Percentiles rank a stretch among this genome's conserved stretches.
These are phyloP conservation scores for Quercus aquifolioides DNA, from an alignment of 306 rosid genomes.

Conservation along the genomic window DNA sequence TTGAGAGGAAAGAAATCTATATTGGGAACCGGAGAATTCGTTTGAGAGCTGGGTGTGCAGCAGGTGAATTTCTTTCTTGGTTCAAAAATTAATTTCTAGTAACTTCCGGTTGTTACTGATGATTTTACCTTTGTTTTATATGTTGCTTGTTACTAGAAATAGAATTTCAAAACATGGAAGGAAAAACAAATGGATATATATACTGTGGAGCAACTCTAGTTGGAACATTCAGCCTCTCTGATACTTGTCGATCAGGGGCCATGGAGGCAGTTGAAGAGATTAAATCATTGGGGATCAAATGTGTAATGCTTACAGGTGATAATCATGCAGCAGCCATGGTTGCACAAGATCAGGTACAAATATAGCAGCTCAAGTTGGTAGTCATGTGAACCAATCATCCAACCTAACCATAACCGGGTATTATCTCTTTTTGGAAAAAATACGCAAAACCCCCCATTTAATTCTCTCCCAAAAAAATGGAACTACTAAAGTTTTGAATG, in stretches of 20 bases:
- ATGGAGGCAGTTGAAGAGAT: slow-evolving; percentile 64
- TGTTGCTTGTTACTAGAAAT: neutral
- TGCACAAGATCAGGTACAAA: slow-evolving; percentile 70
- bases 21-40: slow-evolving; percentile 74
- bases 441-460: too few species aligned
- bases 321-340: slow-evolving; percentile 68
- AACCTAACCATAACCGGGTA: neutral
- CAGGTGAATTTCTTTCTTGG: slow-evolving; percentile 37
- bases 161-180: slow-evolving; percentile 23
- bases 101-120: neutral
- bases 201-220: slow-evolving; percentile 46
- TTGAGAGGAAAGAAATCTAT: slow-evolving; percentile 58
- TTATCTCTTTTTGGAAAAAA: neutral
- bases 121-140: neutral
- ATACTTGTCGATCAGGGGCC: slow-evolving; percentile 78
- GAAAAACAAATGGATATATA: slow-evolving; percentile 72
- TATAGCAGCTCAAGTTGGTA: neutral
- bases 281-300: slow-evolving; percentile 63
- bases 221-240: slow-evolving; percentile 69
- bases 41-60: slow-evolving; percentile 51
- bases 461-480: too few species aligned
- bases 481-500: too few species aligned
- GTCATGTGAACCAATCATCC: neutral
- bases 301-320: slow-evolving; percentile 92
- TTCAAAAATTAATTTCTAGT: neutral